Evolutionary conservation across 495 filamentous ascomycete genomes (phyloP), one percentile per base, ranked within the genome.

Genomic region (Choiromyces venosus): DNA sequence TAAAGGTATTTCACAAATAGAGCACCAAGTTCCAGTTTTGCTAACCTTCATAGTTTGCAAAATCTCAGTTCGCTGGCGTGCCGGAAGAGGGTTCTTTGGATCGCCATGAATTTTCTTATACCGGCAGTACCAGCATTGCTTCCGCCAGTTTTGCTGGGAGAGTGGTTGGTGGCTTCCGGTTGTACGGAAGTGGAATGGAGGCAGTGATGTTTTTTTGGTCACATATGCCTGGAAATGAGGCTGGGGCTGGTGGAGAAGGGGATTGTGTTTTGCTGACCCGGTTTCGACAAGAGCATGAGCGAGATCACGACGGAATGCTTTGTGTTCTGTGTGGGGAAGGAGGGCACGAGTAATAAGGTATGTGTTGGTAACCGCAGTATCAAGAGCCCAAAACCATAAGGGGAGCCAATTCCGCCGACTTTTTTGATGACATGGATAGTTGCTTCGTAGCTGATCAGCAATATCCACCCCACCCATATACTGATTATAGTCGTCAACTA

Each of bases 391-490:
- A 67, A 76, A 73, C 56, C 79, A 78, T 5, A 79, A 40, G 25
- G 74, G 73, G 69, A 72, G 76, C 71, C 66, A 80, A 35, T 37
- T 78, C n/a, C 77, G 37, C 37, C 65, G 37, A 25, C 39, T 71
- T 8, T 40, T 61, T 39, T 66, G 71, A 40, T 81, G 76, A 35
- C 69, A 76, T 37, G 68, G 46, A 66, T 80, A 82, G 61, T 74
- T 73, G 18, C 52, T 44, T 33, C 68, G 35, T 14, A 56, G 40
- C 56, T 74, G 66, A 69, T 80, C 76, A 65, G 75, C 77, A 68
- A 82, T 76, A 76, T 81, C 78, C 25, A 81, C 72, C 18, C 79
- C 68, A 61, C 70, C 75, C 70, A 79, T 74, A 66, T n/a, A n/a
- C n/a, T n/a, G n/a, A n/a, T n/a, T n/a, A n/a, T n/a, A n/a, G n/a